Percentiles rank a stretch among this genome's conserved stretches.
Conservation (phyloP, 176 grass and related monocot genomes). For the Ampelocalamus luodianensis region DNA sequence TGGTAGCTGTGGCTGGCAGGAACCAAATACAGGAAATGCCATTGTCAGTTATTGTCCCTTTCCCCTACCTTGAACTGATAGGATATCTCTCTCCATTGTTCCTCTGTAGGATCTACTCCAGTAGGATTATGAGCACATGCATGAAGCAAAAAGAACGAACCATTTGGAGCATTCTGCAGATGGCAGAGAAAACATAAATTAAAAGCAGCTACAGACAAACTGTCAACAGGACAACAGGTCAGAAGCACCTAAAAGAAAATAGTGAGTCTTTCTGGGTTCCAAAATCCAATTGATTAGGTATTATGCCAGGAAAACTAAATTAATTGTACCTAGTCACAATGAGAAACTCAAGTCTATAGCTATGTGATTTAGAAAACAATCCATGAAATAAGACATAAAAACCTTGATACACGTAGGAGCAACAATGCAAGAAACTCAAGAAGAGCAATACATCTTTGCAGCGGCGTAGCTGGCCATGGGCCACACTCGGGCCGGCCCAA, state of each 20-base stretch:
- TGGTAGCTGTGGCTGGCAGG: neutral
- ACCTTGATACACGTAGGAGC: neutral
- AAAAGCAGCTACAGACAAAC: neutral
- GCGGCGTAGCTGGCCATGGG: no score
- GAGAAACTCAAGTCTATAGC: neutral
- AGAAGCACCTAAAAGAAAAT: constrained; percentile 7
- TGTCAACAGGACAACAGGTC: neutral
- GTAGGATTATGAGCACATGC: constrained; percentile 99
- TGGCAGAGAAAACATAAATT: neutral
- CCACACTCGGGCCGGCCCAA: no score
- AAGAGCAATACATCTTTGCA: neutral
- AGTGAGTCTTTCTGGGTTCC: neutral
- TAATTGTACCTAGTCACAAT: neutral
- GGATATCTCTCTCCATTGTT: constrained; percentile 98
- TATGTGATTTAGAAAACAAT: neutral
- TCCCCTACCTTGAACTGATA: constrained; percentile 75
- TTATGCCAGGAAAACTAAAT: constrained; percentile 6
- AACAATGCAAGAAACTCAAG: constrained; percentile 19
- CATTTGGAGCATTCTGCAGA: constrained; percentile 88
- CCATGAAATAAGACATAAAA: neutral
- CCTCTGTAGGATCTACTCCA: constrained; percentile 95
- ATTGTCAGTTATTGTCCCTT: neutral
- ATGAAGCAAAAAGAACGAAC: constrained; percentile 98
- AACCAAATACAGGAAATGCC: constrained; percentile 12
- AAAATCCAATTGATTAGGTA: neutral